Percentiles rank a stretch among this genome's conserved stretches.
phyloP scores from a whole-genome alignment of 768 basidiomycete species.

The Hypsizygus marmoreus region DNA sequence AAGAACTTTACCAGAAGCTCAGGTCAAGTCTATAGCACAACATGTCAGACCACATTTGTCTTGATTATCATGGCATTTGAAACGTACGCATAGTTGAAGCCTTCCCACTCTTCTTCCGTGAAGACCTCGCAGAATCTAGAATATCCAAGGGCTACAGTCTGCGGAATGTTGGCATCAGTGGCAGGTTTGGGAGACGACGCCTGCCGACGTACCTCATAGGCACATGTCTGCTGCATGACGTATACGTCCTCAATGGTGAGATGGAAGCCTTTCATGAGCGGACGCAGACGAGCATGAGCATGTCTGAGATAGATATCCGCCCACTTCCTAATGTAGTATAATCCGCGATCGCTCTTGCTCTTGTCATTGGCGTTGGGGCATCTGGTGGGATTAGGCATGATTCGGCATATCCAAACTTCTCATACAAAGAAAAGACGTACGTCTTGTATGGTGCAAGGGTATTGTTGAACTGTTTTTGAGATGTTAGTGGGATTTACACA shows the following conservation, averaged over 20 bases:
- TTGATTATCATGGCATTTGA: neutral
- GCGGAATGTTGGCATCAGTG: constrained; percentile 2
- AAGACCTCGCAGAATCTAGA: constrained; percentile 91
- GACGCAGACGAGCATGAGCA: constrained; percentile 61
- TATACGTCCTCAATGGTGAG: constrained; percentile 72
- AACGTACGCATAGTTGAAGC: constrained; percentile 82
- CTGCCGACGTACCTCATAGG: constrained; percentile 77
- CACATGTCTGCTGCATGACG: constrained; percentile 79
- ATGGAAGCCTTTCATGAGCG: constrained; percentile 59
- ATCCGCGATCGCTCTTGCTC: constrained; percentile 57
- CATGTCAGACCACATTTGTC: neutral
- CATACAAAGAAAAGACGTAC: constrained; percentile 31
- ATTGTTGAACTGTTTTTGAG: constrained; percentile 71
- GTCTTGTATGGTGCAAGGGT: constrained; percentile 86
- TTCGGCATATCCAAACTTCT: neutral
- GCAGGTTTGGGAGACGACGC: neutral
- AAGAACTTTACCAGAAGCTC: constrained; percentile 52
- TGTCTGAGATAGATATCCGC: constrained; percentile 67
- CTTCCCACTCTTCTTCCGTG: constrained; percentile 91
- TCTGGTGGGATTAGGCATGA: constrained; percentile 22
- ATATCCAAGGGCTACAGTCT: constrained; percentile 92
- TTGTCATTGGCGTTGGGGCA: constrained; percentile 62
- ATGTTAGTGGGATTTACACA: neutral
- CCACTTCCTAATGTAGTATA: constrained; percentile 66
- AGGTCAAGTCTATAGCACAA: constrained; percentile 54